phyloP scores from a whole-genome alignment of 1,284 basidiomycete species.

The Wolfiporia cocos region DNA sequence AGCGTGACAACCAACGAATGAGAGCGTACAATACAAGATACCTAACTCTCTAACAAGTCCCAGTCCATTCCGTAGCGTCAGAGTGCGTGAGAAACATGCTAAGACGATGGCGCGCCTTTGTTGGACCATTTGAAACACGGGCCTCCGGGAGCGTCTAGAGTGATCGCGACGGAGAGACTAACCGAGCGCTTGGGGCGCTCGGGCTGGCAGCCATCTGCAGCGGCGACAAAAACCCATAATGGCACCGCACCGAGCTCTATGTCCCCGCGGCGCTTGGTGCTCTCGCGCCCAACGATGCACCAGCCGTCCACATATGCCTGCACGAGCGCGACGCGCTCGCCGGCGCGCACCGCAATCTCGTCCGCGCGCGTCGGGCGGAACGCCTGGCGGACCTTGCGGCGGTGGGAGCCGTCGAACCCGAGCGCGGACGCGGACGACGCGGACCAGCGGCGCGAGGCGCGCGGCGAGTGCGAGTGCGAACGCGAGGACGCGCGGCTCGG shows the following conservation, averaged over 20 bases:
- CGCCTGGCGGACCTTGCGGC: conserved; percentile 51
- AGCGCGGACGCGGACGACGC: conserved; percentile 32
- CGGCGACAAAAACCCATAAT: conserved; percentile 65
- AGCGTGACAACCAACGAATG: no score
- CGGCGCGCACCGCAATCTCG: conserved; percentile 51
- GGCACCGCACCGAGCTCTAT: conserved; percentile 64
- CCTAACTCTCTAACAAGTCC: no score
- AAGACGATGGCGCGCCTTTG: no score
- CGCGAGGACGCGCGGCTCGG: no score
- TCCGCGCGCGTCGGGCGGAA: conserved; percentile 67
- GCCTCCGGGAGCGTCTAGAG: conserved; percentile 36
- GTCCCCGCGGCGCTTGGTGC: conserved; percentile 37
- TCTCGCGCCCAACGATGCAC: conserved; percentile 62
- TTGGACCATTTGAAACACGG: conserved; percentile 21
- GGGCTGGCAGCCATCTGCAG: conserved; percentile 47
- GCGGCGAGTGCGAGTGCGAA: no score
- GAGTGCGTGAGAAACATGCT: no score
- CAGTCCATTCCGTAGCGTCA: no score
- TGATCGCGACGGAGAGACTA: conserved; percentile 56
- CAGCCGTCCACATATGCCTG: conserved; percentile 67
- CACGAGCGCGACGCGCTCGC: conserved; percentile 54
- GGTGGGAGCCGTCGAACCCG: conserved; percentile 29
- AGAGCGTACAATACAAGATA: no score
- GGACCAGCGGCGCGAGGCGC: conserved; percentile 20
- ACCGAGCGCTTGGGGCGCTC: conserved; percentile 57